Conservation (phyloP, 768 basidiomycete genomes). For the Mycena rosella region DNA sequence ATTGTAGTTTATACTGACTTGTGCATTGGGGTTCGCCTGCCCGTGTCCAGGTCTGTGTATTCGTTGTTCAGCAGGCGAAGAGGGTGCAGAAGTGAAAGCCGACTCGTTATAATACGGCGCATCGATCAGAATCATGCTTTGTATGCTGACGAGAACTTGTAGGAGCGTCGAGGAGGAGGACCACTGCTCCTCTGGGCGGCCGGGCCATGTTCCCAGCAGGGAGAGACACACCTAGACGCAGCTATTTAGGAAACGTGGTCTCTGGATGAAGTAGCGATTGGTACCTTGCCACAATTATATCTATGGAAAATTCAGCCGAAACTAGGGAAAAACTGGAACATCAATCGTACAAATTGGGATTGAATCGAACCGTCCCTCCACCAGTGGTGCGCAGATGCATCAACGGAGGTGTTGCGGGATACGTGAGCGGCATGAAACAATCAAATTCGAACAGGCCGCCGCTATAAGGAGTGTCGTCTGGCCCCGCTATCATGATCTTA, state of each 20-base stretch:
- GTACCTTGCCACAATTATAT: slow-evolving; percentile 34
- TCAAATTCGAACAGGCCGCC: slow-evolving; percentile 70
- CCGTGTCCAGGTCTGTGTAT: slow-evolving; percentile 62
- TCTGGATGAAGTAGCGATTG: no score
- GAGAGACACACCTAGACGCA: slow-evolving; percentile 67
- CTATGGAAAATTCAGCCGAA: slow-evolving; percentile 4
- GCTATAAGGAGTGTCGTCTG: slow-evolving; percentile 67
- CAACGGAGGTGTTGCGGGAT: slow-evolving; percentile 60
- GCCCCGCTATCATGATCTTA: slow-evolving; percentile 70
- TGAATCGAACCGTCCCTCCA: slow-evolving; percentile 63
- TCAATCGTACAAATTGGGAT: slow-evolving; percentile 64
- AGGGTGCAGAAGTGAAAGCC: slow-evolving; percentile 6
- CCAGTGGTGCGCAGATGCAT: slow-evolving; percentile 69
- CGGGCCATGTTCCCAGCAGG: slow-evolving; percentile 68
- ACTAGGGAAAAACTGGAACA: background rate
- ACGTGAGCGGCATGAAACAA: slow-evolving; percentile 65
- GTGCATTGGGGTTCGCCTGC: slow-evolving; percentile 49
- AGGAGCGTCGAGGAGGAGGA: slow-evolving; percentile 62
- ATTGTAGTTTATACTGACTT: slow-evolving; percentile 61
- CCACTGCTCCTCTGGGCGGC: slow-evolving; percentile 66
- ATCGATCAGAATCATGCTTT: slow-evolving; percentile 70
- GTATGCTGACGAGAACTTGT: slow-evolving; percentile 69
- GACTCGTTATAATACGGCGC: slow-evolving; percentile 70
- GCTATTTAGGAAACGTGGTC: background rate
- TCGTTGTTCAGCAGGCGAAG: slow-evolving; percentile 3